Conservation (phyloP, 768 basidiomycete genomes). For the Boletus reticulatus region DNA sequence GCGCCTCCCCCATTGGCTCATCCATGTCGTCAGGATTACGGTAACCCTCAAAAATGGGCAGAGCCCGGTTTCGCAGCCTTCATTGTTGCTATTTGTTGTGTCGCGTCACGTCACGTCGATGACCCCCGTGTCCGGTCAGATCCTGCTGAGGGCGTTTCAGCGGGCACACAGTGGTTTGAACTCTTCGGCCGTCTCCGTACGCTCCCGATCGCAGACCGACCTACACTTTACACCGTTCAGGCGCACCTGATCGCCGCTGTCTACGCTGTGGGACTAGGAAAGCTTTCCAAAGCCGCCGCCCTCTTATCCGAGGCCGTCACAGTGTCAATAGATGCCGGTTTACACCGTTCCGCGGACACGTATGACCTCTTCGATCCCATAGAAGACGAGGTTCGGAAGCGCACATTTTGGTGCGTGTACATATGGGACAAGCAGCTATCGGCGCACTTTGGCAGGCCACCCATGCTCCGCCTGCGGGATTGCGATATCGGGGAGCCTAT, state of each 20-base stretch:
- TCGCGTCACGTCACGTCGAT: conserved; percentile 90
- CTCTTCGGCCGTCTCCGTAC: conserved; percentile 83
- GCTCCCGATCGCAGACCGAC: conserved; percentile 84
- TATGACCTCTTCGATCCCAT: conserved; percentile 88
- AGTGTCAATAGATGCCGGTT: conserved; percentile 82
- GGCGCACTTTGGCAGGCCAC: conserved; percentile 86
- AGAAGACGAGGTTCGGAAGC: conserved; percentile 88
- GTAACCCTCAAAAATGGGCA: conserved; percentile 92
- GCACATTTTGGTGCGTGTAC: conserved; percentile 96
- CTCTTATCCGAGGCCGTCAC: conserved; percentile 86
- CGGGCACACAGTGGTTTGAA: conserved; percentile 91
- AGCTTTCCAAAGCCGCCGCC: conserved; percentile 82
- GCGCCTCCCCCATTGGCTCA: conserved; percentile 14
- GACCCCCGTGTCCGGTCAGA: conserved; percentile 86
- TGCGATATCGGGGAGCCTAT: conserved; percentile 90
- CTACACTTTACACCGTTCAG: conserved; percentile 90
- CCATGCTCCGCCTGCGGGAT: conserved; percentile 82
- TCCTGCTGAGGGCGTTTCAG: conserved; percentile 79
- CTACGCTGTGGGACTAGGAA: conserved; percentile 88
- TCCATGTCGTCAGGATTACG: conserved; percentile 66
- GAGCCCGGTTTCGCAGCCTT: conserved; percentile 94
- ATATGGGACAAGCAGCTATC: conserved; percentile 94
- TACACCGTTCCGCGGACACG: conserved; percentile 83
- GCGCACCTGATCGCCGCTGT: conserved; percentile 90
- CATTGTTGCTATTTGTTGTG: conserved; percentile 89